phyloP scores from a whole-genome alignment of 2,329 filamentous ascomycete species.

The Sarocladium strictum region DNA sequence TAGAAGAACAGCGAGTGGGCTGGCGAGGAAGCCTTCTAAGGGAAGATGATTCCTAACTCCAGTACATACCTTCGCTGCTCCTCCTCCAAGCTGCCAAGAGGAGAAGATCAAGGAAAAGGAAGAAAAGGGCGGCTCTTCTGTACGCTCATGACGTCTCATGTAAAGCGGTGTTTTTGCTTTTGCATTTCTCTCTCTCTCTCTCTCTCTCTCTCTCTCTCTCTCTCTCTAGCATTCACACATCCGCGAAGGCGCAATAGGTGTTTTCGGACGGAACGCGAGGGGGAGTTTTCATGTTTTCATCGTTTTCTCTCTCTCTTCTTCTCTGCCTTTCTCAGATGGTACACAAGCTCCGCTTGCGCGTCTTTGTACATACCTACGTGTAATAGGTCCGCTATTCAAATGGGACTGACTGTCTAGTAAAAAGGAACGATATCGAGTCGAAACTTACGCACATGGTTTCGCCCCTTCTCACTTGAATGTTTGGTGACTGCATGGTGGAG shows the following conservation, averaged over 20 bases:
- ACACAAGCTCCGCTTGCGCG: background rate
- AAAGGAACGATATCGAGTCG: no score
- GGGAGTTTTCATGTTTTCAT: slow-evolving; percentile 14
- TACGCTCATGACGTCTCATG: background rate
- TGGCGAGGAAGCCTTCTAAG: slow-evolving; percentile 26
- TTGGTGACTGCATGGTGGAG: no score
- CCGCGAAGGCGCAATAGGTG: slow-evolving; percentile 6
- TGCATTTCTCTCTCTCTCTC: background rate
- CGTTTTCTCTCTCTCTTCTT: background rate
- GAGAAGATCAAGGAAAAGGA: background rate
- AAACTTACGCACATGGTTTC: no score
- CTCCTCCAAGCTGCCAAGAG: no score
- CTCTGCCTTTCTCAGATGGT: background rate
- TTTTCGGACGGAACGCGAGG: slow-evolving; percentile 9
- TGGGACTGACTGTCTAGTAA: background rate
- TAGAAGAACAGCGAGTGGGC: slow-evolving; percentile 44
- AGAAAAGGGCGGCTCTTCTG: background rate
- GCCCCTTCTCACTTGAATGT: no score
- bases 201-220: slow-evolving; percentile 5
- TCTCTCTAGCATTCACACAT: slow-evolving; percentile 1
- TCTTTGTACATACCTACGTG: background rate
- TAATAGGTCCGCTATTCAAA: background rate
- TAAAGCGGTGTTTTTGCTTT: background rate
- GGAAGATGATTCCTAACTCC: slow-evolving; percentile 1
- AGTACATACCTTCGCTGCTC: background rate